phyloP scores from a whole-genome alignment of 1,284 basidiomycete species.

The Pascua guehoae region DNA sequence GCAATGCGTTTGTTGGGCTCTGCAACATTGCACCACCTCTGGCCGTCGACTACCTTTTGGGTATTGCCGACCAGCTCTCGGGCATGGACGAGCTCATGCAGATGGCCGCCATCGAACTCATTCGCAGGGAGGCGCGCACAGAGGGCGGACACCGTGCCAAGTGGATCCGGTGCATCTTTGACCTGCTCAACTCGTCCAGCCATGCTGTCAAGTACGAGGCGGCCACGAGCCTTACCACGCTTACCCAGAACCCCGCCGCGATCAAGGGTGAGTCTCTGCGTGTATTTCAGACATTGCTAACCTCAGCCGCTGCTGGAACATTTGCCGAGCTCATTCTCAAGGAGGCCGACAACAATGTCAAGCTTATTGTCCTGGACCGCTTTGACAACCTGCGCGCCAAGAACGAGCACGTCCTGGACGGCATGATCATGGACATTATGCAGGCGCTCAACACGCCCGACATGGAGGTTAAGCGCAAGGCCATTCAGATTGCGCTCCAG shows the following conservation, averaged over 20 bases:
- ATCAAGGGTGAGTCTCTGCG: constrained; percentile 61
- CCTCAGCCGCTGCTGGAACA: constrained; percentile 71
- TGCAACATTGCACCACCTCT: constrained; percentile 82
- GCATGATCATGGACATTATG: constrained; percentile 92
- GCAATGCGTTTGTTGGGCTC: constrained; percentile 95
- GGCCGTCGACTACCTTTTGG: constrained; percentile 86
- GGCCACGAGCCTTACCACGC: constrained; percentile 86
- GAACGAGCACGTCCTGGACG: constrained; percentile 88
- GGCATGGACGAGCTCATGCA: constrained; percentile 90
- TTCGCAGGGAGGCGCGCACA: constrained; percentile 81
- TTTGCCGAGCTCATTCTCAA: constrained; percentile 88
- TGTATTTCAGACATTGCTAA: too few relatives aligned
- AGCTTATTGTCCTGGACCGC: constrained; percentile 93
- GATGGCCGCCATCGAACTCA: constrained; percentile 93
- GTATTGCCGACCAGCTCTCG: constrained; percentile 78
- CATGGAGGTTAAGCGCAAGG: constrained; percentile 94
- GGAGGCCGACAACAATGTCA: constrained; percentile 99
- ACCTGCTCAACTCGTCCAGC: constrained; percentile 84
- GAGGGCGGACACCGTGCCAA: constrained; percentile 78
- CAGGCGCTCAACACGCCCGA: constrained; percentile 77
- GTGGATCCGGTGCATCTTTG: constrained; percentile 92
- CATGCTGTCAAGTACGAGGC: constrained; percentile 98
- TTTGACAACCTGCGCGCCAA: constrained; percentile 78
- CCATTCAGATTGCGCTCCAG: constrained; percentile 81
- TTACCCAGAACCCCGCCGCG: constrained; percentile 94